Evolutionary conservation across 169 alveolate genomes (phyloP).

Genomic region (Perkinsus marinus): DNA sequence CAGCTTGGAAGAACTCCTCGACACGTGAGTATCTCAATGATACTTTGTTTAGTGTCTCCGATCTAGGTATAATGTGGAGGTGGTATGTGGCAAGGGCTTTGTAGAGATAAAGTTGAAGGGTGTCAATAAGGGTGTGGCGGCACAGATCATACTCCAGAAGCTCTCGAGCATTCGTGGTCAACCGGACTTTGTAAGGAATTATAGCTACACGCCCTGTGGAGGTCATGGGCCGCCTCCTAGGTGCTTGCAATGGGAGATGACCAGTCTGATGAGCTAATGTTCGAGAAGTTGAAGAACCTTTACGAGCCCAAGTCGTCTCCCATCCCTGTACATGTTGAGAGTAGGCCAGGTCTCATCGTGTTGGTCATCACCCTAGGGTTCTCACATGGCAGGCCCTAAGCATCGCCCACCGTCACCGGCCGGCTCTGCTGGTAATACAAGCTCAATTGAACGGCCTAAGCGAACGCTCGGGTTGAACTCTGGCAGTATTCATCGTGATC

Average conservation of each 20-base stretch:
- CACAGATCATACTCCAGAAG: slow-evolving; percentile 11
- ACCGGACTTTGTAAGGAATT: not conserved
- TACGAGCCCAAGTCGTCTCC: not conserved
- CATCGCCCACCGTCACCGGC: not conserved
- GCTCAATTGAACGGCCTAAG: not conserved
- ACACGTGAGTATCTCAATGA: not conserved
- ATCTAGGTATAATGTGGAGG: slow-evolving; percentile 31
- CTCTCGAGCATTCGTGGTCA: slow-evolving; percentile 8
- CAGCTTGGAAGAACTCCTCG: slow-evolving; percentile 4
- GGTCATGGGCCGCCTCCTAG: not conserved
- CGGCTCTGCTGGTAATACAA: not conserved
- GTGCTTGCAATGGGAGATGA: not conserved
- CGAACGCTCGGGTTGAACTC: not conserved
- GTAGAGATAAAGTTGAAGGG: slow-evolving; percentile 37
- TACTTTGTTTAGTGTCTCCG: slow-evolving; percentile 8
- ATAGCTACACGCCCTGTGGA: too few relatives aligned
- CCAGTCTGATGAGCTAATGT: not conserved
- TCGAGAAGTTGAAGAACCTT: not conserved
- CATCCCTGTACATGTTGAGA: not conserved
- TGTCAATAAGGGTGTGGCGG: slow-evolving; percentile 32
- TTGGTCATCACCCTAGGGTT: not conserved
- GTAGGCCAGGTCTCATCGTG: not conserved
- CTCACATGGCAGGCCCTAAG: not conserved
- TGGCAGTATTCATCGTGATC: not conserved
- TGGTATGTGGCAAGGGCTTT: slow-evolving; percentile 41